Evolutionary conservation across 2,329 filamentous ascomycete genomes (phyloP), one percentile per base, ranked within the genome.

Genomic region (Alternaria hordeiaustralica): DNA sequence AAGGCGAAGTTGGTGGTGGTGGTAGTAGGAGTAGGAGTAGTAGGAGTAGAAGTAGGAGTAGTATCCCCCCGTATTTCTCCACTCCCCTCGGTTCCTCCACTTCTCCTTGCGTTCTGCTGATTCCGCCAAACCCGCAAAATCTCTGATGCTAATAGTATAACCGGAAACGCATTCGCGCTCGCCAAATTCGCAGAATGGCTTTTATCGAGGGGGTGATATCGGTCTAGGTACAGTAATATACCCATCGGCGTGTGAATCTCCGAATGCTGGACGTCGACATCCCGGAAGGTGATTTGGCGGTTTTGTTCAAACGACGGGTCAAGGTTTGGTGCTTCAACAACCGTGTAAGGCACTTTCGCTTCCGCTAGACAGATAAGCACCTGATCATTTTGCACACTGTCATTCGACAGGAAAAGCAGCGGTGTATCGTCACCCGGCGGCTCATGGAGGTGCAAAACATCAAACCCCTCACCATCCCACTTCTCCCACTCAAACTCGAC

Each of bases 401-500:
- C 73, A 45, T 74, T 72, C 4, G 73, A 73, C 2, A 77, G 72
- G 50, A 82, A 82, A 7, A 84, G 68, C 30, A 82, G 78, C 8
- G 81, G 81, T 6, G 70, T 57, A 30, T 80, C 77, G 26, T 80
- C 77, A 7, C 68, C 58, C 0, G 75, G 68, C 2, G 78, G 46
- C 5, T 46, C 7, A 6, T 77, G 68, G 49, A 87, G 75, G 72
- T 96, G 90, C 61, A 96, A 80, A 6, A 97, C 93, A 74, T 99
- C 92, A 67, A 94, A 97, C 0, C 96, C 96, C 0, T 75, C 70
- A 0, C 94, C 94, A 73, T 99, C 99, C 23, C 86, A 81, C 0
- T 82, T 82, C 5, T 89, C 83, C 95, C 95, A 97, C 70, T 91
- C 85, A 67, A 96, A 94, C 4, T 88, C 84, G 5, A 86, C 83